Evolutionary conservation across 257 asterid species (phyloP).

Genomic region (Solanum lignicaule): DNA sequence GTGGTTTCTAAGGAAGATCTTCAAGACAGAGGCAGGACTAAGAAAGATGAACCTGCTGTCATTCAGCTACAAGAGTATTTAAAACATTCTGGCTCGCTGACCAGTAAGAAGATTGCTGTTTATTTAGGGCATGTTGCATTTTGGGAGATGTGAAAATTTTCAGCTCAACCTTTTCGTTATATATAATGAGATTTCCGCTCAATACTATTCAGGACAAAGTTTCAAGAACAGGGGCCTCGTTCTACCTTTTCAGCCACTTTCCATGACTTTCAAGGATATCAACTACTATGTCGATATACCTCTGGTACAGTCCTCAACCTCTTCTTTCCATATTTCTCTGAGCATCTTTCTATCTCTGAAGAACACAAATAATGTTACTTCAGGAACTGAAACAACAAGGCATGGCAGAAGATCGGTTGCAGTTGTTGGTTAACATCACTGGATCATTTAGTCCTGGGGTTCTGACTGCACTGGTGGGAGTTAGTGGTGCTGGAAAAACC

Average conservation of each 20-base stretch:
- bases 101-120: slow-evolving; percentile 40
- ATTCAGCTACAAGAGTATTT: slow-evolving; percentile 76
- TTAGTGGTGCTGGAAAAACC: slow-evolving; percentile 95
- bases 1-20: slow-evolving; percentile 62
- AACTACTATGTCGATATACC: slow-evolving; percentile 90
- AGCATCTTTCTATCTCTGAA: slow-evolving; percentile 2
- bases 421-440: slow-evolving; percentile 62
- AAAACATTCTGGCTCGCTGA: slow-evolving; percentile 76
- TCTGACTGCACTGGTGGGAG: slow-evolving; percentile 93
- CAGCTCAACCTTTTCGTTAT: neutral
- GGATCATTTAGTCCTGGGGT: slow-evolving; percentile 94
- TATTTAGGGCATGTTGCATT: neutral
- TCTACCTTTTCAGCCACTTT: slow-evolving; percentile 83
- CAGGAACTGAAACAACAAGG: slow-evolving; percentile 97
- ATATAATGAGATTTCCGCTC: neutral
- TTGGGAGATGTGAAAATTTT: neutral
- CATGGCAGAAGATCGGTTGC: slow-evolving; percentile 60
- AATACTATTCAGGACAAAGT: slow-evolving; percentile 53
- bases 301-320: slow-evolving; percentile 37
- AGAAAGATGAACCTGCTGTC: slow-evolving; percentile 55
- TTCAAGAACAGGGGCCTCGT: slow-evolving; percentile 80
- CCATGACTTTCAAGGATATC: slow-evolving; percentile 80
- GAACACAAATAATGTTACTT: slow-evolving; percentile 5
- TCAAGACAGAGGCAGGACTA: slow-evolving; percentile 44
- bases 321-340: neutral